Evolutionary conservation across 2,329 filamentous ascomycete genomes (phyloP).

Genomic region (Penicillium sp.): DNA sequence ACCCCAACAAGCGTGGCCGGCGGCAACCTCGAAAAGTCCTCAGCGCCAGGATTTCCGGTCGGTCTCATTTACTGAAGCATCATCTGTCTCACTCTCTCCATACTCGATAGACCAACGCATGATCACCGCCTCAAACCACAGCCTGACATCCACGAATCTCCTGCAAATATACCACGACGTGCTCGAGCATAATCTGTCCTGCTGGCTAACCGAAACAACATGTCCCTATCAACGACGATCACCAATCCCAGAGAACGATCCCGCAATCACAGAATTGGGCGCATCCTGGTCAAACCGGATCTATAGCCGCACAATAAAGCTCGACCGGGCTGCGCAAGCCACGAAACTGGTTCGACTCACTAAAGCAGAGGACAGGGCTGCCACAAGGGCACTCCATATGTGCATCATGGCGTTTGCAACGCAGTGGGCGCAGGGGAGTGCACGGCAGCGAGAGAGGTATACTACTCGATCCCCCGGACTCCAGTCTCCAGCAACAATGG

Average conservation of each 20-base stretch:
- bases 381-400: neutral
- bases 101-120: neutral
- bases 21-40: too few species aligned
- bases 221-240: neutral
- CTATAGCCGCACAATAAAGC: neutral
- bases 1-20: too few species aligned
- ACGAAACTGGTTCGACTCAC: neutral
- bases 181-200: neutral
- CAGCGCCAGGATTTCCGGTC: too few species aligned
- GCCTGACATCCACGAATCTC: neutral
- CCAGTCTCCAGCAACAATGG: too few species aligned
- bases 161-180: slow-evolving; percentile 7
- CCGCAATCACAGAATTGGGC: neutral
- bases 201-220: slow-evolving; percentile 1
- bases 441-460: neutral
- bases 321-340: slow-evolving; percentile 1
- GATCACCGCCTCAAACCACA: neutral
- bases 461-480: neutral
- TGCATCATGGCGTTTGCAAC: neutral
- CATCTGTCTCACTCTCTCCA: neutral
- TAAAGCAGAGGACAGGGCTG: neutral
- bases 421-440: slow-evolving; percentile 4
- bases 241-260: neutral
- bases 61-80: too few species aligned
- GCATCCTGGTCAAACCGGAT: neutral